Base-by-base conservation (phyloP, 2,329 filamentous ascomycete genomes). In the Thelonectria rubi region DNA sequence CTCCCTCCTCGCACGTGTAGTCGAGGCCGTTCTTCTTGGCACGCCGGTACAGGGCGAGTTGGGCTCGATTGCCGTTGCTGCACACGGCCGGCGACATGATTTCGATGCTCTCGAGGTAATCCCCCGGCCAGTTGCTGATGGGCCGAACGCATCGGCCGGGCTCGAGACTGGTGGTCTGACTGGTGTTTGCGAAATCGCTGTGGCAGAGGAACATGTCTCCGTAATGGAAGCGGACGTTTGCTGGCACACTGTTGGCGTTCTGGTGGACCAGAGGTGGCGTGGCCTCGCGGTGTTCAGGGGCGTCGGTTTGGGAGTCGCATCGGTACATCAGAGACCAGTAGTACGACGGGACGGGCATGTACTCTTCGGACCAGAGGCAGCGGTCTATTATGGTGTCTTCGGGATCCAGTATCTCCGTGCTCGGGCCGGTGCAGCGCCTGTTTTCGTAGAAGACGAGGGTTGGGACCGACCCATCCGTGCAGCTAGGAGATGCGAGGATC, bases 301-400 rank as follows among this genome's bases (percentile, higher is more conserved):
- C 26, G 14, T 46, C 40, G 20, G n/a, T 3, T 11, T 58, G 9
- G 12, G 26, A n/a, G n/a, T 51, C 20, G 40, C 55, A 58, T 39
- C 40, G 55, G 47, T 58, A 58, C 21, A 58, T 51, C 3, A 58
- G 46, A n/a, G 55, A 58, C 55, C 55, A 58, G 47, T 51, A 58
- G 15, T 58, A 58, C 15, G 55, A 12, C 32, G 47, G 18, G 17
- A 58, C n/a, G 12, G 47, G 18, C 15, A 58, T 9, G 2, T 51
- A 46, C n/a, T 26, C n/a, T 46, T 58, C 55, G 2, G 55, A 58
- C 55, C 55, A 52, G 17, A 58, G 40, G 15, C 55, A 58, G 15
- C 47, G 39, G 1, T 34, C 40, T 26, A 17, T 30, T 26, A 17
- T 30, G 14, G n/a, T n/a, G 14, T 43, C 47, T 3, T 39, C 40